These are phyloP conservation scores for Astragalus membranaceus DNA, from an alignment of 306 rosid species.

Conservation along the genomic window DNA sequence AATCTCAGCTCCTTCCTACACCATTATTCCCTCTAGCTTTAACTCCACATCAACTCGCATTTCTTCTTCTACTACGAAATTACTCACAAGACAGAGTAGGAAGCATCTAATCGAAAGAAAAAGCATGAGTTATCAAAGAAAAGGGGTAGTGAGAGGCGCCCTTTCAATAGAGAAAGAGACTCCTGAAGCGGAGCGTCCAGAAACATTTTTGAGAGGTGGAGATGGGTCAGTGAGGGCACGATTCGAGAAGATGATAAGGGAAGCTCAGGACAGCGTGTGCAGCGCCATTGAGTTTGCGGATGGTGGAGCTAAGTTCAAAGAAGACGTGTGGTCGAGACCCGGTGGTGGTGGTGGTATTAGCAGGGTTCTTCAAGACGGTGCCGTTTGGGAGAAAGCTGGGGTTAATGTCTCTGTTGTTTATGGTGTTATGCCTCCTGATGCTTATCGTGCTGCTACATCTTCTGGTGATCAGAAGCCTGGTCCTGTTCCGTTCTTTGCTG, in stretches of 20 bases:
- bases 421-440: conserved; percentile 97
- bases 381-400: conserved; percentile 96
- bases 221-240: conserved; percentile 63
- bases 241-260: conserved; percentile 96
- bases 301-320: conserved; percentile 74
- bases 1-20: conserved; percentile 23
- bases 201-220: conserved; percentile 62
- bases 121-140: not conserved
- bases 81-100: not conserved
- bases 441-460: conserved; percentile 86
- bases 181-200: conserved; percentile 68
- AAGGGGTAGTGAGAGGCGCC: conserved; percentile 21
- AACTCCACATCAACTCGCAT: not conserved
- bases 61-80: not conserved
- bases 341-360: conserved; percentile 98
- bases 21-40: conserved; percentile 7
- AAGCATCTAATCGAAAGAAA: not conserved
- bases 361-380: conserved; percentile 91
- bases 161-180: conserved; percentile 79
- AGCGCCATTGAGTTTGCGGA: conserved; percentile 68
- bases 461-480: conserved; percentile 68
- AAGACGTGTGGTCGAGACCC: conserved; percentile 97
- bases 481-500: conserved; percentile 88
- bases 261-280: conserved; percentile 81
- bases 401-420: conserved; percentile 95